These are phyloP conservation scores for Aquilaria malaccensis DNA, from an alignment of 345 rosid species.

Conservation along the genomic window DNA sequence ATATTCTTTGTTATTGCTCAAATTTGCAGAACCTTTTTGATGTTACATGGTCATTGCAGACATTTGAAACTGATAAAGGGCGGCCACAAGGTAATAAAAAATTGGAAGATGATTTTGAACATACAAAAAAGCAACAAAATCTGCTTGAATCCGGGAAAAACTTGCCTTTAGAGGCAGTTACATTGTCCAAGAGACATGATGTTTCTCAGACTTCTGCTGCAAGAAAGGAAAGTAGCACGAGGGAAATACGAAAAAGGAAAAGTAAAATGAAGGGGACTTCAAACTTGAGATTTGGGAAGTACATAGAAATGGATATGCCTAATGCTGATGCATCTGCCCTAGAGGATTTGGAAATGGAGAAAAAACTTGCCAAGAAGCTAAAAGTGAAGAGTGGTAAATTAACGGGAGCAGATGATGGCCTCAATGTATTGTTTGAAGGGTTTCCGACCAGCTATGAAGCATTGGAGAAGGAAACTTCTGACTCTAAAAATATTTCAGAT, in stretches of 20 bases:
- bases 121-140: slow-evolving; percentile 16
- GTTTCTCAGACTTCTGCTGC: slow-evolving; percentile 5
- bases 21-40: not conserved
- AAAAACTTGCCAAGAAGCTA: slow-evolving; percentile 79
- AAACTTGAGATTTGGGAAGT: slow-evolving; percentile 73
- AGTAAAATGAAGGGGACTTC: slow-evolving; percentile 22
- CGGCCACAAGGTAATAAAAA: not conserved
- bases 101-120: slow-evolving; percentile 16
- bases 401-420: slow-evolving; percentile 60
- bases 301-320: slow-evolving; percentile 46
- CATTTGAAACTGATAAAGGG: too few relatives aligned
- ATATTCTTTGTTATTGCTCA: not conserved
- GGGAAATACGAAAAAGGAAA: slow-evolving; percentile 26
- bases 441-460: slow-evolving; percentile 36
- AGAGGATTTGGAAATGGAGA: slow-evolving; percentile 65
- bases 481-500: slow-evolving; percentile 12
- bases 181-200: not conserved
- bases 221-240: not conserved
- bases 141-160: not conserved
- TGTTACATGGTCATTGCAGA: too few relatives aligned
- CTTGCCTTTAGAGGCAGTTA: slow-evolving; percentile 11
- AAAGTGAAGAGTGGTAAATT: slow-evolving; percentile 65
- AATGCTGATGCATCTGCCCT: slow-evolving; percentile 20
- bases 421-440: slow-evolving; percentile 45
- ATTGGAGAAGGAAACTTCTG: slow-evolving; percentile 20